Percentiles rank a stretch among this genome's conserved stretches.
Conservation (phyloP, 148 eudicot species). For the Chenopodium berlandieri region DNA sequence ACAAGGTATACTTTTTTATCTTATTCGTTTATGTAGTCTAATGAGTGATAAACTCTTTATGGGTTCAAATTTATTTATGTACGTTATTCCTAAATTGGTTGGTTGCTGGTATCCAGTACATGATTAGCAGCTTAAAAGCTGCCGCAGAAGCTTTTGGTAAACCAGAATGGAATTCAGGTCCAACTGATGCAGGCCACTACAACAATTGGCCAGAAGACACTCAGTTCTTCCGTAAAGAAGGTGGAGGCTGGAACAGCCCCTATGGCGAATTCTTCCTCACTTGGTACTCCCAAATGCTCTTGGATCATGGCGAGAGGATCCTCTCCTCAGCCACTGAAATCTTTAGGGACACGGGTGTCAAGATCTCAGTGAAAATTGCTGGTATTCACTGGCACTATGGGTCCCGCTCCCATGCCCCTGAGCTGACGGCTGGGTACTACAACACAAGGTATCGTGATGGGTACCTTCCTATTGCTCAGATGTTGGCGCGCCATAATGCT, state of each 20-base stretch:
- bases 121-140: slow-evolving; percentile 78
- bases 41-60: background rate
- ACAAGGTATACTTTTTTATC: slow-evolving; percentile 50
- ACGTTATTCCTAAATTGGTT: background rate
- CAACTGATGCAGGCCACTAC: slow-evolving; percentile 87
- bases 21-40: background rate
- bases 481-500: slow-evolving; percentile 81
- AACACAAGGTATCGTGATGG: slow-evolving; percentile 86
- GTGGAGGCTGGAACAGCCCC: slow-evolving; percentile 68
- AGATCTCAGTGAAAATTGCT: slow-evolving; percentile 84
- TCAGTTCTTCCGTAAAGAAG: slow-evolving; percentile 73
- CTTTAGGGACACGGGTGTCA: slow-evolving; percentile 51
- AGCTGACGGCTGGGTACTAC: slow-evolving; percentile 94
- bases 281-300: slow-evolving; percentile 92
- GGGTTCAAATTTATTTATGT: background rate
- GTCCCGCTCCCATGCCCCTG: slow-evolving; percentile 88
- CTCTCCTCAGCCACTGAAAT: slow-evolving; percentile 51
- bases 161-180: slow-evolving; percentile 93
- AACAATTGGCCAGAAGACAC: slow-evolving; percentile 99
- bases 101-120: slow-evolving; percentile 55
- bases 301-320: slow-evolving; percentile 78
- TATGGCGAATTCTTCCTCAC: slow-evolving; percentile 92
- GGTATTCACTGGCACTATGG: slow-evolving; percentile 99
- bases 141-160: slow-evolving; percentile 85
- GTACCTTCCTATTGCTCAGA: slow-evolving; percentile 81